Conservation (phyloP, 768 basidiomycete genomes). For the Phylloporus scabripes region DNA sequence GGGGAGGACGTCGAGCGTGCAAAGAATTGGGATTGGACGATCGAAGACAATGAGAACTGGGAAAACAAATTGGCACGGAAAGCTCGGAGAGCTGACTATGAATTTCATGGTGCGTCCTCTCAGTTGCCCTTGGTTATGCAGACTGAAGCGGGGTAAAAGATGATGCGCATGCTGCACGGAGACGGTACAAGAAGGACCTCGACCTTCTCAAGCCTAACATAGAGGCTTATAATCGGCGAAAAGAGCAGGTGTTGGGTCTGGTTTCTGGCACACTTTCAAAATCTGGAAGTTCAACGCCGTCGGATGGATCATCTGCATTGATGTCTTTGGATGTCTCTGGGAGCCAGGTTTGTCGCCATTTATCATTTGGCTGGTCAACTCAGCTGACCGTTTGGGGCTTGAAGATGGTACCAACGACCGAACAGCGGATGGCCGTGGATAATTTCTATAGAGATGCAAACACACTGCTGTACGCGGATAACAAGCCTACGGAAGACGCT, state of each 20-base stretch:
- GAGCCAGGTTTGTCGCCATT: conserved; percentile 32
- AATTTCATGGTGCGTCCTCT: conserved; percentile 74
- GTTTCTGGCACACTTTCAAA: conserved; percentile 59
- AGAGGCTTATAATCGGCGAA: conserved; percentile 81
- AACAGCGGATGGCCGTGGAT: conserved; percentile 68
- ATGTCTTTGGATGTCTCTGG: conserved; percentile 51
- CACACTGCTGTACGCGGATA: conserved; percentile 88
- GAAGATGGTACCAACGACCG: conserved; percentile 48
- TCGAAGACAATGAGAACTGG: conserved; percentile 29
- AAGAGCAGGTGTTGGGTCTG: conserved; percentile 76
- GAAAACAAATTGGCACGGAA: conserved; percentile 65
- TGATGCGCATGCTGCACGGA: conserved; percentile 82
- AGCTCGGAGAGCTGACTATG: conserved; percentile 77
- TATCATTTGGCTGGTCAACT: neutral
- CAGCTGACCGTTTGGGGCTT: conserved; percentile 8
- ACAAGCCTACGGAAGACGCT: conserved; percentile 91
- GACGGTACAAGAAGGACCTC: conserved; percentile 89
- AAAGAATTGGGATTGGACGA: conserved; percentile 83
- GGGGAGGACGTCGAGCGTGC: conserved; percentile 94
- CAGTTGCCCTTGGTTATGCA: neutral
- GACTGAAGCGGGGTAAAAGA: conserved; percentile 42
- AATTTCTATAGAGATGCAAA: conserved; percentile 92
- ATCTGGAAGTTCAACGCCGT: conserved; percentile 30
- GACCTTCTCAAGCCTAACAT: conserved; percentile 86
- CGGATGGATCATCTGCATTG: conserved; percentile 30